Conservation (phyloP, 164 flowering plant species). For the Stephania yunnanensis region DNA sequence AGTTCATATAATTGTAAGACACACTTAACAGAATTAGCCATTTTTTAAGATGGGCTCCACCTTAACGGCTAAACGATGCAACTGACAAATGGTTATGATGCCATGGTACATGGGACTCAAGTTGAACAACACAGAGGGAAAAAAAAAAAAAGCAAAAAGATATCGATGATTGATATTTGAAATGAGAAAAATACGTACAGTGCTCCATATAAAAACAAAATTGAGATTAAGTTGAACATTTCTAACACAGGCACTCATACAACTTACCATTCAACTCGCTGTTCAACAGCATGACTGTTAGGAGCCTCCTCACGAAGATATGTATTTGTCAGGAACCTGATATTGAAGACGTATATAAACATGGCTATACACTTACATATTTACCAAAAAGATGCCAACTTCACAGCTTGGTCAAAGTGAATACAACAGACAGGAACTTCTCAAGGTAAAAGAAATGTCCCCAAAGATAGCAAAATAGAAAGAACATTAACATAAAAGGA, state of each 20-base stretch:
- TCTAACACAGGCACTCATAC: constrained; percentile 5
- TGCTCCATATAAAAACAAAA: neutral
- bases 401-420: neutral
- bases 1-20: neutral
- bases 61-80: neutral
- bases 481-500: neutral
- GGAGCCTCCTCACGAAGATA: constrained; percentile 95
- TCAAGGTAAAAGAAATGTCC: neutral
- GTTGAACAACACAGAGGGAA: neutral
- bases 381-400: neutral
- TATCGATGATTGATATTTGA: neutral
- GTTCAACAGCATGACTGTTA: constrained; percentile 94
- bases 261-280: constrained; percentile 97
- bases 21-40: too few species aligned
- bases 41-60: neutral
- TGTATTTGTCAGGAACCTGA: constrained; percentile 84
- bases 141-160: neutral
- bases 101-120: neutral
- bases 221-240: neutral
- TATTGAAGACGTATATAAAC: constrained; percentile 7
- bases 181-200: neutral
- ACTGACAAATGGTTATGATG: neutral
- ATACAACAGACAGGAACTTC: neutral
- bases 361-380: too few species aligned
- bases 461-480: neutral